Base-by-base conservation (phyloP, 2,329 filamentous ascomycete genomes). In the Aspergillus uvarum region DNA sequence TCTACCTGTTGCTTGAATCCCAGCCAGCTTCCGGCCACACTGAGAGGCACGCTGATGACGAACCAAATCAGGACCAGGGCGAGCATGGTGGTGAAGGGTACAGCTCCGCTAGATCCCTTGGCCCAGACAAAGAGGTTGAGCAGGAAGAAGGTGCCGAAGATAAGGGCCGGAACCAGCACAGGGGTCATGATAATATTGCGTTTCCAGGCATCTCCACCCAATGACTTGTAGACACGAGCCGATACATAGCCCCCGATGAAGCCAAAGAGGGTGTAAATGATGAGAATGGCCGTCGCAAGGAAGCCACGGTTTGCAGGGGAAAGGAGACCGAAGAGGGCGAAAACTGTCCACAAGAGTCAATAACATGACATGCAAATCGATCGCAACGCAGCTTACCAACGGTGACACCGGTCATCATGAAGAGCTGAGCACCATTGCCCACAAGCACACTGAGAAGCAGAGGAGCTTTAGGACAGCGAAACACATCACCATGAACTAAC, bases 91-190 rank as follows among this genome's bases (percentile, higher is more conserved):
- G 90, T 92, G 72, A 99, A 96, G 0, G 95, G 95, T 2, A 99
- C 95, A 8, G 95, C 95, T 24, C 95, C 95, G 24, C 92, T 96
- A 2, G 94, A 96, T 59, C 89, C 83, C 70, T 96, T 92, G 47
- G 90, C 92, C 92, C 95, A 98, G 47, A 99, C 87, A 81, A 99
- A 97, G 49, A 99, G 84, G 76, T 99, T 93, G 59, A 99, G 86
- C 48, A 97, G 82, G 85, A 99, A 98, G 81, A 98, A 99, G 47
- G 85, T 85, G 35, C 81, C 76, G 73, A 99, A 99, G 54, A 97
- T 91, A 61, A 96, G 85, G 47, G 87, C 90, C 0, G 95, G 95
- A 7, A 98, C 87, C 47, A 96, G 82, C 5, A 94, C 73, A 0
- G 95, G 95, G 0, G 96, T 99, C 70, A 95, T 83, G 49, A 87